phyloP scores from a whole-genome alignment of 805 yeast species.

The Candida schatavii region DNA sequence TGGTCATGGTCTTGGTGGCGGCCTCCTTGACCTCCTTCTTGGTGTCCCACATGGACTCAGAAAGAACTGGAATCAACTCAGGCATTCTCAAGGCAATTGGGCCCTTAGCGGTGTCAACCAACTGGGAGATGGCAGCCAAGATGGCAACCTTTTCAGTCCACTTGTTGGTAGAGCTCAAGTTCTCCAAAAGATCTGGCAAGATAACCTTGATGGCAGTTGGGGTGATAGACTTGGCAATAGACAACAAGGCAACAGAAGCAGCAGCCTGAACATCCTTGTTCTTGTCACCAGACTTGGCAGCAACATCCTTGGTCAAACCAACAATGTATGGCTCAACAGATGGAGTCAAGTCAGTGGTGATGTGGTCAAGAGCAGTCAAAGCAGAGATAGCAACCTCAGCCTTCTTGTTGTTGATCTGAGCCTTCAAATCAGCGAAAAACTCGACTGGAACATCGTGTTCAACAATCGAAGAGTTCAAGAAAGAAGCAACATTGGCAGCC shows the following conservation, averaged over 20 bases:
- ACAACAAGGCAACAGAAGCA: slow-evolving; percentile 73
- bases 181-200: slow-evolving; percentile 72
- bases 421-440: slow-evolving; percentile 75
- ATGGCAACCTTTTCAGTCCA: slow-evolving; percentile 98
- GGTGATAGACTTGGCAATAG: slow-evolving; percentile 79
- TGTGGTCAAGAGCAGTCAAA: slow-evolving; percentile 78
- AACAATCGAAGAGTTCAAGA: slow-evolving; percentile 94
- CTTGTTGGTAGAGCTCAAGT: slow-evolving; percentile 74
- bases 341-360: slow-evolving; percentile 83
- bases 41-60: slow-evolving; percentile 99
- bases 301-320: slow-evolving; percentile 65
- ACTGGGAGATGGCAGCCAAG: slow-evolving; percentile 76
- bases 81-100: slow-evolving; percentile 99
- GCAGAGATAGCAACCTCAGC: slow-evolving; percentile 66
- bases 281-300: slow-evolving; percentile 88
- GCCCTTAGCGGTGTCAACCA: slow-evolving; percentile 91
- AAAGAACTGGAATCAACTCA: slow-evolving; percentile 95
- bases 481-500: slow-evolving; percentile 85
- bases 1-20: slow-evolving; percentile 93
- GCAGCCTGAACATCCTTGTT: slow-evolving; percentile 66
- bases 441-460: slow-evolving; percentile 96
- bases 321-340: slow-evolving; percentile 96
- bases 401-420: slow-evolving; percentile 81
- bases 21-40: slow-evolving; percentile 96
- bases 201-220: slow-evolving; percentile 91